These are phyloP conservation scores for Thalassiosira livingstoniorum DNA, from an alignment of 352 stramenopile genomes.

Conservation along the genomic window DNA sequence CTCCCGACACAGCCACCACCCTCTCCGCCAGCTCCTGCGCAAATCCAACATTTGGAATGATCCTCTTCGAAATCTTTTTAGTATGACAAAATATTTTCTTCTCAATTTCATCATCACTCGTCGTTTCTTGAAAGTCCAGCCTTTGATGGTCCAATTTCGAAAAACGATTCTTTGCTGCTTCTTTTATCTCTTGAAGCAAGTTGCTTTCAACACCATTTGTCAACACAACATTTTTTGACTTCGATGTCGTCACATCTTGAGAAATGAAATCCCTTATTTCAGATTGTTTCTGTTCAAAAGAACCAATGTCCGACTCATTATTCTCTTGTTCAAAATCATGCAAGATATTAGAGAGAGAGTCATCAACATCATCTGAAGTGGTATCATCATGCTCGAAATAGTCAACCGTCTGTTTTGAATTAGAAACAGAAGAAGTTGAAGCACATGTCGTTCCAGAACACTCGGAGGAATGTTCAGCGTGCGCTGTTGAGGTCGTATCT, in stretches of 20 bases:
- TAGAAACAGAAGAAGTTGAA: too few relatives aligned
- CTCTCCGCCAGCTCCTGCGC: conserved; percentile 32
- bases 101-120: background rate
- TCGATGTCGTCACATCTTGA: background rate
- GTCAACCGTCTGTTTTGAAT: background rate
- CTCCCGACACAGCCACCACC: too few relatives aligned
- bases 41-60: conserved; percentile 15
- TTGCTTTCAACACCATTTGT: conserved; percentile 17
- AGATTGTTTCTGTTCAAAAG: too few relatives aligned
- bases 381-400: background rate
- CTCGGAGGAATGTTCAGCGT: too few relatives aligned
- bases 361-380: background rate
- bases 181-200: conserved; percentile 19
- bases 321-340: background rate
- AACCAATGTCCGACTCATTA: background rate
- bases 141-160: background rate
- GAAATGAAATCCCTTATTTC: too few relatives aligned
- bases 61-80: background rate
- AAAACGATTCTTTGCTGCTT: background rate
- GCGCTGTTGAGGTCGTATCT: too few relatives aligned
- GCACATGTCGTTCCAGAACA: too few relatives aligned
- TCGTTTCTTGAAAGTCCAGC: background rate
- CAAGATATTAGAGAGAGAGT: background rate
- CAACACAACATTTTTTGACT: background rate
- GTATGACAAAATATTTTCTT: background rate